Evolutionary conservation across 495 filamentous ascomycete genomes (phyloP).

Genomic region (Xylaria nigripes): DNA sequence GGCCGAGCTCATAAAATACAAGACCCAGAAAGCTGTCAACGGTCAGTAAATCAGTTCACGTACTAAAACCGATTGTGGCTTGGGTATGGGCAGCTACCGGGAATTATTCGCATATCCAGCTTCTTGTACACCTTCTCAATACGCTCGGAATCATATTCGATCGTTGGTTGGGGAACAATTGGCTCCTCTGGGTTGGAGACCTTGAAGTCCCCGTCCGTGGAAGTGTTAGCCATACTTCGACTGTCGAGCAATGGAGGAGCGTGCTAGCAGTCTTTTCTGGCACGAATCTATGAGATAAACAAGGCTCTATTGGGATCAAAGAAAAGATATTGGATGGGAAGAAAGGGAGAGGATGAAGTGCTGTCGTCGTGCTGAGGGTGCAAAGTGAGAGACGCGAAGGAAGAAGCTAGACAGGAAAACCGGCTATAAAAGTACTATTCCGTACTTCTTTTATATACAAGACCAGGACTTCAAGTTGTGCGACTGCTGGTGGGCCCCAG

Average conservation of each 20-base stretch:
- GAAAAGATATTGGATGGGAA: not conserved
- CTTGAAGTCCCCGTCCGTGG: slow-evolving; percentile 23
- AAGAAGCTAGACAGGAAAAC: not conserved
- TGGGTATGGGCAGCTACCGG: slow-evolving; percentile 35
- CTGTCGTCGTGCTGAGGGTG: too few relatives aligned
- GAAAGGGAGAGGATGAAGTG: too few relatives aligned
- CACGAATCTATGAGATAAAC: not conserved
- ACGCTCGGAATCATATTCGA: slow-evolving; percentile 44
- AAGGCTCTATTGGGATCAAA: not conserved
- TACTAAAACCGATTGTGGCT: not conserved
- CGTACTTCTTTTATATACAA: not conserved
- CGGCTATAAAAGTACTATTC: not conserved
- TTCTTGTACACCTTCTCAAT: slow-evolving; percentile 66
- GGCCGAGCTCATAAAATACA: slow-evolving; percentile 88
- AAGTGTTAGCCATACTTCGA: slow-evolving; percentile 38
- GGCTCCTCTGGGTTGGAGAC: slow-evolving; percentile 16
- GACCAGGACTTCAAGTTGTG: not conserved
- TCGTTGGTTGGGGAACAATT: slow-evolving; percentile 7
- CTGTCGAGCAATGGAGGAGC: slow-evolving; percentile 43
- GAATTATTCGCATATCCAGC: slow-evolving; percentile 76
- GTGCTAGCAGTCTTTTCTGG: slow-evolving; percentile 9
- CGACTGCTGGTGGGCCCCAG: not conserved
- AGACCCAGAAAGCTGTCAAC: slow-evolving; percentile 68
- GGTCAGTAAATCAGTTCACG: slow-evolving; percentile 6
- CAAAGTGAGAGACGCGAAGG: too few relatives aligned